Conservation (phyloP, 1,284 basidiomycete genomes). For the Somion occarium region DNA sequence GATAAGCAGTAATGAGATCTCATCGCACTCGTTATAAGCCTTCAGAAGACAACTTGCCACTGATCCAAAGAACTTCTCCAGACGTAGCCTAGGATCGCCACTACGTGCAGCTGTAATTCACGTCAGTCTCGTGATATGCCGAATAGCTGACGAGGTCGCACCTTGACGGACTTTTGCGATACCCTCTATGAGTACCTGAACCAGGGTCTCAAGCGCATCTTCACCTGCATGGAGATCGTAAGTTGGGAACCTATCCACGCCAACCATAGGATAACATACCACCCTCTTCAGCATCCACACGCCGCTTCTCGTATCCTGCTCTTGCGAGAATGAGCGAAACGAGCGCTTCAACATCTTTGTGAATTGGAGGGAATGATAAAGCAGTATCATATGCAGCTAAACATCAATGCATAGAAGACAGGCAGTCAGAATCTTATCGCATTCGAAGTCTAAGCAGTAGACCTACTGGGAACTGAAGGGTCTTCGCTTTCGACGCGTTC, state of each 20-base stretch:
- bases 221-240: conserved; percentile 34
- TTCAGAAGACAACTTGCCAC: conserved; percentile 48
- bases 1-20: neutral
- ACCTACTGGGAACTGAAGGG: conserved; percentile 5
- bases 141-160: conserved; percentile 19
- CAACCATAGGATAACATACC: conserved; percentile 27
- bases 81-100: conserved; percentile 57
- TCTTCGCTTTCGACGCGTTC: conserved; percentile 6
- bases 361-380: conserved; percentile 47
- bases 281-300: conserved; percentile 40
- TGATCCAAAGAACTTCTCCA: conserved; percentile 78
- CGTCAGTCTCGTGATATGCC: neutral
- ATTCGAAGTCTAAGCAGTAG: neutral
- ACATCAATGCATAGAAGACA: conserved; percentile 11
- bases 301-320: conserved; percentile 59
- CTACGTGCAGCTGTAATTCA: conserved; percentile 30
- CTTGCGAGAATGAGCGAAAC: conserved; percentile 62
- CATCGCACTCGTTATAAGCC: neutral
- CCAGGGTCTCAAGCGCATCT: conserved; percentile 43
- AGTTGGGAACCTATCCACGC: conserved; percentile 1
- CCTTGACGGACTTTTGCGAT: conserved; percentile 56
- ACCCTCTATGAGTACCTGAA: conserved; percentile 55
- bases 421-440: too few species aligned
- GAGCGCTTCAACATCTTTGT: conserved; percentile 61
- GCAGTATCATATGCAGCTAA: conserved; percentile 57